Conservation (phyloP, 352 stramenopile genomes). For the Blastocystis hominis region DNA sequence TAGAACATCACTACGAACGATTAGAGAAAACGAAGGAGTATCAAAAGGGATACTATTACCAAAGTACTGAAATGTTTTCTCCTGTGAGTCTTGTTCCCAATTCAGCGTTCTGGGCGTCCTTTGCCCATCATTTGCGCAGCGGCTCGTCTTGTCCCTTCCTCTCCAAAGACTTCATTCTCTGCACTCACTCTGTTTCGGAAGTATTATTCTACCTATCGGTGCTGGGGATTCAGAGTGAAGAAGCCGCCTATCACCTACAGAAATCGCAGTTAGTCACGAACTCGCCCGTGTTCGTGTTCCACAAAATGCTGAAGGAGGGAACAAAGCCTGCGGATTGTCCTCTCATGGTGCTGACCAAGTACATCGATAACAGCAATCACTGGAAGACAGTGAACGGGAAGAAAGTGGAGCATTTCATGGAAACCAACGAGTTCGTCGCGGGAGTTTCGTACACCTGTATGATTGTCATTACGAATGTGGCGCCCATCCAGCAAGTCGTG, state of each 20-base stretch:
- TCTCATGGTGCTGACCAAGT: conserved; percentile 66
- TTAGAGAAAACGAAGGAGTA: conserved; percentile 56
- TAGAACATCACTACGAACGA: conserved; percentile 53
- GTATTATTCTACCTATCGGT: conserved; percentile 66
- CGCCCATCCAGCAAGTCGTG: conserved; percentile 60
- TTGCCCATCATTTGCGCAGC: conserved; percentile 63
- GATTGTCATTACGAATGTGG: conserved; percentile 68
- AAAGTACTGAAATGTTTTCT: conserved; percentile 10
- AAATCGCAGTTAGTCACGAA: not conserved
- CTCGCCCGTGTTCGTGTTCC: conserved; percentile 65
- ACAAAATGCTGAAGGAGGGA: conserved; percentile 62
- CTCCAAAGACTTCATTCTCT: conserved; percentile 67
- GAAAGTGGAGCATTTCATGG: conserved; percentile 56
- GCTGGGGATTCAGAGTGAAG: conserved; percentile 62
- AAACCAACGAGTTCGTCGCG: conserved; percentile 63
- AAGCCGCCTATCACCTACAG: not conserved
- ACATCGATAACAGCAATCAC: conserved; percentile 60
- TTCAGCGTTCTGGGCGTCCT: conserved; percentile 67
- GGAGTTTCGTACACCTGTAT: conserved; percentile 65
- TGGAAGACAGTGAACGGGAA: not conserved
- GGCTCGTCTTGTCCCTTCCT: conserved; percentile 61
- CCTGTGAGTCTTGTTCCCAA: not conserved
- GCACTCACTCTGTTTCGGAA: conserved; percentile 64
- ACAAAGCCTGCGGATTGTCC: conserved; percentile 2
- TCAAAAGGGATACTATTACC: conserved; percentile 54